These are phyloP conservation scores for Rostrohypoxylon terebratum DNA, from an alignment of 495 filamentous ascomycete genomes.

Conservation along the genomic window DNA sequence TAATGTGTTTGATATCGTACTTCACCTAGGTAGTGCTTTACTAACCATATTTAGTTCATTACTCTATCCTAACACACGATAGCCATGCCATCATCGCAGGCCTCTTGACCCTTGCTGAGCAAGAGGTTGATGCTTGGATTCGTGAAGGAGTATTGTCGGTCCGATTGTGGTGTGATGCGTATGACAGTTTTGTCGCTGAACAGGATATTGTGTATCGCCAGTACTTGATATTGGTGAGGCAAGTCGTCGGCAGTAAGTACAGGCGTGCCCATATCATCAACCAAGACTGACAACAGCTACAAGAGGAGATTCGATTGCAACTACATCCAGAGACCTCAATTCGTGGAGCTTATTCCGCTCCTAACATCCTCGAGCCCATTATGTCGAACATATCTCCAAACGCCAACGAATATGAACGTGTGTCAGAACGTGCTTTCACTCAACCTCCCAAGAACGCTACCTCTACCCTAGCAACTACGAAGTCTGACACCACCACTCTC, in stretches of 20 bases:
- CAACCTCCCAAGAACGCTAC: not conserved
- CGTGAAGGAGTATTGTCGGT: not conserved
- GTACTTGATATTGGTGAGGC: constrained; percentile 16
- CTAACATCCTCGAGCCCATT: too few species aligned
- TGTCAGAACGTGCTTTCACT: not conserved
- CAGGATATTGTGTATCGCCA: not conserved
- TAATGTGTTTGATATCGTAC: not conserved
- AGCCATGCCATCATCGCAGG: not conserved
- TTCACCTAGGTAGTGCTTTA: not conserved
- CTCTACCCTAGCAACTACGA: too few species aligned
- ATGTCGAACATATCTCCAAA: not conserved
- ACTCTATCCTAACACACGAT: not conserved
- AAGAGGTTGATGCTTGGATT: not conserved
- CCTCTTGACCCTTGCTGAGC: not conserved
- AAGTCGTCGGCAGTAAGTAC: constrained; percentile 19
- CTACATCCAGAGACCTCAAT: not conserved
- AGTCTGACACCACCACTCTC: not conserved
- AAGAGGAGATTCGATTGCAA: constrained; percentile 11
- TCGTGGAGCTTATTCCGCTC: too few species aligned
- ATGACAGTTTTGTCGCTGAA: not conserved
- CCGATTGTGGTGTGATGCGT: constrained; percentile 22
- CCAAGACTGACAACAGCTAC: not conserved
- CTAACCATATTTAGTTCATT: constrained; percentile 8
- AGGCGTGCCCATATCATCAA: not conserved
- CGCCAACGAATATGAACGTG: not conserved